Base-by-base conservation (phyloP, 2,329 filamentous ascomycete genomes). In the Colletotrichum cuscutae region DNA sequence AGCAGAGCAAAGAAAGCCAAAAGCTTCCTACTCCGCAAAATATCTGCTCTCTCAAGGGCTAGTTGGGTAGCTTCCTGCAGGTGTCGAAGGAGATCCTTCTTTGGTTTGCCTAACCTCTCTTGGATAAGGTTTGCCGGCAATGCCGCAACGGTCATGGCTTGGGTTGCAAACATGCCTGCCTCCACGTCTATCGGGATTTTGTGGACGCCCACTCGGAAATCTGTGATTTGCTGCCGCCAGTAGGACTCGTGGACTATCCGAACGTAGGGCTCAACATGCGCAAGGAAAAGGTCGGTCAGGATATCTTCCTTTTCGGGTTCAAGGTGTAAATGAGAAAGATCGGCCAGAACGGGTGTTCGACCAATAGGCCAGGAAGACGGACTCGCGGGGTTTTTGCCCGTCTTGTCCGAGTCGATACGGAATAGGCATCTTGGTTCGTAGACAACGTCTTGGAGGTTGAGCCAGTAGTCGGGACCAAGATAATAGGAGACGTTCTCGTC, bases 401-500 rank as follows among this genome's bases (percentile, higher is more conserved):
- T 65, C 22, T 68, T 49, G 49, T 71, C 68, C 15, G 58, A 63
- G 22, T 68, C 69, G 64, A 72, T 68, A 12, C 59, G 68, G 13
- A 72, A 72, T 2, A 74, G 72, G 32, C 65, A 72, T 5, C 69
- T 69, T 26, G 72, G 72, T 42, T 74, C 72, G 52, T 64, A 74
- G 54, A 68, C 63, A 35, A 68, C 28, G 5, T 74, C 69, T 32
- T 74, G 72, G 2, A 72, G 58, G 46, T 72, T 74, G 28, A 74
- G 68, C 72, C 72, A 74, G 65, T 68, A 68, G 28, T 68, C 68
- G 7, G 72, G 72, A 1, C 72, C 72, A 28, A 74, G 68, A 22
- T 74, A 72, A n/a, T 65, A 74, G n/a, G 72, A 74, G 3, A 72
- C 69, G 37, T 72, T 65, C 3, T 72, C 67, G 49, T 74, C 72